Percentiles rank a stretch among this genome's conserved stretches.
Evolutionary conservation across 768 basidiomycete species (phyloP).

Genomic region (Podaxis sp.): DNA sequence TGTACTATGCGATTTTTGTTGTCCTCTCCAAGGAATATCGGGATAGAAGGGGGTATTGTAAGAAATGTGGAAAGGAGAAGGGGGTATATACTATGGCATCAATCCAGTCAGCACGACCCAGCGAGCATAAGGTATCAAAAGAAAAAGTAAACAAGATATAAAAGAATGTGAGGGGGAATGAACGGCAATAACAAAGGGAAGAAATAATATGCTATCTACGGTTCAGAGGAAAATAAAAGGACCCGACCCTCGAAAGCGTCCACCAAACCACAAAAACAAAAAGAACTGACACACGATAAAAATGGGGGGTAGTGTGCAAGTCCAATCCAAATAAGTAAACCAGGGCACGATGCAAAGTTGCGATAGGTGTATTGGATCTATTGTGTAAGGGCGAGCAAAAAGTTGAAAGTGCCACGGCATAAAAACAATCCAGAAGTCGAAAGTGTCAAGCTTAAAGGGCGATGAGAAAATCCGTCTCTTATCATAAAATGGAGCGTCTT

Average conservation of each 20-base stretch:
- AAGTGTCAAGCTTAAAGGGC: no score
- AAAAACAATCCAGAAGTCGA: not conserved
- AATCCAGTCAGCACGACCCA: not conserved
- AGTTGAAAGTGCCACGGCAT: not conserved
- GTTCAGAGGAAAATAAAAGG: not conserved
- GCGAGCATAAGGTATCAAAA: not conserved
- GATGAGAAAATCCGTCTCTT: not conserved
- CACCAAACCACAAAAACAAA: not conserved
- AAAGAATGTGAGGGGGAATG: not conserved
- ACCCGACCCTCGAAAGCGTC: not conserved
- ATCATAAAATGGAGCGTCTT: not conserved
- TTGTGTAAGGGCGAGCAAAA: not conserved
- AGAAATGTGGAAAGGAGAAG: not conserved
- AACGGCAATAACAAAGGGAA: not conserved
- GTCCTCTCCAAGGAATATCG: no score
- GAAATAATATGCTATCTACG: not conserved
- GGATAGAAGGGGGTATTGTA: no score
- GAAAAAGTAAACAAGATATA: not conserved
- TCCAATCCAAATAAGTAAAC: not conserved
- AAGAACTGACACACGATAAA: not conserved
- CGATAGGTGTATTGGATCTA: not conserved
- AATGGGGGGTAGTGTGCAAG: not conserved
- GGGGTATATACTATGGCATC: not conserved
- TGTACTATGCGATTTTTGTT: no score
- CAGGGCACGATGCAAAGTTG: not conserved